These are phyloP conservation scores for Colletotrichum sp. DNA, from an alignment of 2,329 filamentous ascomycete species.

Conservation along the genomic window DNA sequence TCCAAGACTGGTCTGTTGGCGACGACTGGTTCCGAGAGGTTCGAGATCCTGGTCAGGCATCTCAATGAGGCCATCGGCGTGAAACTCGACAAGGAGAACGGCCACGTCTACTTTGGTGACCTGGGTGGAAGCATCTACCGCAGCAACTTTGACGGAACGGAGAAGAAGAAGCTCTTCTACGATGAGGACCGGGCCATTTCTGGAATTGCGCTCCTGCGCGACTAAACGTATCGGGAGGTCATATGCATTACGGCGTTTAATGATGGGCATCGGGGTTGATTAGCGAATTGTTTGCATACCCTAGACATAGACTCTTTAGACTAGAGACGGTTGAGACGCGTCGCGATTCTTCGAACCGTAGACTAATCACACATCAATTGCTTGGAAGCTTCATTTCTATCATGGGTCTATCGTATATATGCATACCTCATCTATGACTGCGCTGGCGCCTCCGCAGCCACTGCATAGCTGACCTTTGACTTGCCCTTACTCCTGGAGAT, in stretches of 20 bases:
- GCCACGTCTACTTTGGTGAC: slow-evolving; percentile 42
- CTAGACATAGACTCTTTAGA: not conserved
- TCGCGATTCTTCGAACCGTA: not conserved
- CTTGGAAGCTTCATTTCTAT: not conserved
- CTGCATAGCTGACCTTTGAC: slow-evolving; percentile 59
- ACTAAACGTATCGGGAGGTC: not conserved
- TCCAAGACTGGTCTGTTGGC: slow-evolving; percentile 15
- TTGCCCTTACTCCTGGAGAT: slow-evolving; percentile 69
- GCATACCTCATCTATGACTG: not conserved
- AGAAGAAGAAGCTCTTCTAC: slow-evolving; percentile 28
- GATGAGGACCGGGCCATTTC: slow-evolving; percentile 16
- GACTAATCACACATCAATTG: not conserved
- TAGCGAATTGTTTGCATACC: not conserved
- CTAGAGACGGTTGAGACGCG: not conserved
- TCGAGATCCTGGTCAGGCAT: slow-evolving; percentile 34
- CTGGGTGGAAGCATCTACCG: slow-evolving; percentile 43
- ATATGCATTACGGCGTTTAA: not conserved
- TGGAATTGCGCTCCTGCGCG: not conserved
- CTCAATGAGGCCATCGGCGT: slow-evolving; percentile 53
- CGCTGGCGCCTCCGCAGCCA: not conserved
- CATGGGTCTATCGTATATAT: not conserved
- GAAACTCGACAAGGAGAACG: slow-evolving; percentile 39
- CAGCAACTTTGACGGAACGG: slow-evolving; percentile 34
- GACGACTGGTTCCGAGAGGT: not conserved
- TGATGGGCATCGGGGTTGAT: not conserved